Conservation (phyloP, 805 yeast species). For the Metschnikowia henanensis region DNA sequence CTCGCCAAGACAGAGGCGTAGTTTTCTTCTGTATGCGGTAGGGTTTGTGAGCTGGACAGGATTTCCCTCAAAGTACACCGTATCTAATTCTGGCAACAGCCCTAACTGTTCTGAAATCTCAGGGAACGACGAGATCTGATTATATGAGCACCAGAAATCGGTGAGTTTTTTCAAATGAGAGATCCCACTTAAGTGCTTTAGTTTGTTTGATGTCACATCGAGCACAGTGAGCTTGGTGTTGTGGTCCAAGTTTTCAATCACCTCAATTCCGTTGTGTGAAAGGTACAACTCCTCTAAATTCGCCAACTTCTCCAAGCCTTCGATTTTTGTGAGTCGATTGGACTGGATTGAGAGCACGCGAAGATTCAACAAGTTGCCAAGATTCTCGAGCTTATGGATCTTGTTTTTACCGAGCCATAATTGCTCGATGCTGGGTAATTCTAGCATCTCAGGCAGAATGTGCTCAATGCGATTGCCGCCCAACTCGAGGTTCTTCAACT, state of each 20-base stretch:
- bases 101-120: conserved; percentile 68
- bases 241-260: conserved; percentile 76
- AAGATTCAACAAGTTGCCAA: conserved; percentile 58
- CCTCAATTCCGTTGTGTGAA: conserved; percentile 77
- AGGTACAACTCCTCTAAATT: conserved; percentile 84
- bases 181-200: conserved; percentile 61
- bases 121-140: conserved; percentile 64
- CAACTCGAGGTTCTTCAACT: conserved; percentile 72
- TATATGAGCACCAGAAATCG: conserved; percentile 92
- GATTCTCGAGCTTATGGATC: conserved; percentile 62
- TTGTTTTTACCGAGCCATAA: conserved; percentile 93
- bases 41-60: conserved; percentile 75
- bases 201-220: conserved; percentile 78
- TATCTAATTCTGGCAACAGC: conserved; percentile 63
- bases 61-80: conserved; percentile 92
- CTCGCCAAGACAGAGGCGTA: conserved; percentile 70
- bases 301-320: conserved; percentile 71
- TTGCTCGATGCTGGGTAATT: conserved; percentile 59
- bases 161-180: conserved; percentile 69
- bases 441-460: conserved; percentile 56
- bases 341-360: conserved; percentile 85
- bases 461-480: conserved; percentile 81
- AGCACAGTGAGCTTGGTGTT: conserved; percentile 65
- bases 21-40: conserved; percentile 84
- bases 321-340: conserved; percentile 73